Evolutionary conservation across 2,329 filamentous ascomycete species (phyloP).

Genomic region (Paecilomyces dactylethromorphus): DNA sequence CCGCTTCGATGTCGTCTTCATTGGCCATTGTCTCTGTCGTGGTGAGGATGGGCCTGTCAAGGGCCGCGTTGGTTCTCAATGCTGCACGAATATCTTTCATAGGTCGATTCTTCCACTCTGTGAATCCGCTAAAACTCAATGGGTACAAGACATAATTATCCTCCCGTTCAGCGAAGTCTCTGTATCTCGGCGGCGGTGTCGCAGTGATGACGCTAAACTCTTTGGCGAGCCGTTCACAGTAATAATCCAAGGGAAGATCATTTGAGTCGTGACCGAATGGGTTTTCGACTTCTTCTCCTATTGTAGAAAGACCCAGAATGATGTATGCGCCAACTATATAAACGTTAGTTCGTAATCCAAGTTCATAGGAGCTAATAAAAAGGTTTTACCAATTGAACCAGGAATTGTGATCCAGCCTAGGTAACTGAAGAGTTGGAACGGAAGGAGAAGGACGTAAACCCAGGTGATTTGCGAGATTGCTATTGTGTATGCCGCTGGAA

Average conservation of each 20-base stretch:
- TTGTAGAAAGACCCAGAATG: conserved; percentile 68
- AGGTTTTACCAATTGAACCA: conserved; percentile 52
- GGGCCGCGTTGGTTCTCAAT: conserved; percentile 30
- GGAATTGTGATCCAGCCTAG: conserved; percentile 73
- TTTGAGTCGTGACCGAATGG: conserved; percentile 81
- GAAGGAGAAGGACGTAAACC: conserved; percentile 73
- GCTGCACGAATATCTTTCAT: conserved; percentile 41
- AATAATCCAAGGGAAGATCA: conserved; percentile 68
- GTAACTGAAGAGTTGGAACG: conserved; percentile 65
- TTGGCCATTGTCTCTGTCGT: background rate
- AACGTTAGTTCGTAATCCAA: background rate
- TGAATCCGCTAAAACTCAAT: conserved; percentile 39
- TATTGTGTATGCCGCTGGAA: conserved; percentile 77
- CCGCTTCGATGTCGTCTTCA: background rate
- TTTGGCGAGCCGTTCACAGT: conserved; percentile 65
- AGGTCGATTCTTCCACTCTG: conserved; percentile 43
- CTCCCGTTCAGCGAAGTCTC: conserved; percentile 40
- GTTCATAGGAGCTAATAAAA: background rate
- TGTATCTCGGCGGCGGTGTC: conserved; percentile 44
- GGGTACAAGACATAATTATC: conserved; percentile 34
- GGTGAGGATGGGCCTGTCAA: background rate
- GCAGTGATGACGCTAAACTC: conserved; percentile 70
- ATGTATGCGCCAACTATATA: conserved; percentile 63
- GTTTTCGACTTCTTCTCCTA: conserved; percentile 78
- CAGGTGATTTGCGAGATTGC: conserved; percentile 81